Percentiles rank a stretch among this genome's conserved stretches.
These are phyloP conservation scores for Tieghemostelium lacteum DNA, from an alignment of 78 protist species.

Conservation along the genomic window DNA sequence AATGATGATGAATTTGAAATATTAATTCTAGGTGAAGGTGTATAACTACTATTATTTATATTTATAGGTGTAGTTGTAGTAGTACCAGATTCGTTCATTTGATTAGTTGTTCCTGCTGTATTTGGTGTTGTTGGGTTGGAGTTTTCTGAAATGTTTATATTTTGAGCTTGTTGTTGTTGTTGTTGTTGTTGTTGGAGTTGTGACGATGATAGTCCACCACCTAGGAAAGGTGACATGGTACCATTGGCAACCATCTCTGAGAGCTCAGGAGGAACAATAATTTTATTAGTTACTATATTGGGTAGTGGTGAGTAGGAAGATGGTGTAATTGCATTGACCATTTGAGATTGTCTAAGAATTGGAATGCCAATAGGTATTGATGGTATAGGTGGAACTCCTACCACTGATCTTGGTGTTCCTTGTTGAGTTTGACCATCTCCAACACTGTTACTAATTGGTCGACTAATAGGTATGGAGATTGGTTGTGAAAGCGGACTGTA, in stretches of 20 bases:
- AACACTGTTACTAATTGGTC: background rate
- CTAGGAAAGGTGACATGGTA: background rate
- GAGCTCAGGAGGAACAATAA: constrained; percentile 25
- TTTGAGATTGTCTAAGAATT: constrained; percentile 35
- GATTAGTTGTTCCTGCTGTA: background rate
- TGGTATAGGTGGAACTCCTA: constrained; percentile 10
- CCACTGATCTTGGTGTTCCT: background rate
- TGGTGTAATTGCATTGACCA: background rate
- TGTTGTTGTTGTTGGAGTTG: constrained; percentile 11
- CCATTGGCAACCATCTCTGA: constrained; percentile 9
- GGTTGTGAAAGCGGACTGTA: background rate
- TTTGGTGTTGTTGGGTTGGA: background rate
- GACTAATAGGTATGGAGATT: background rate
- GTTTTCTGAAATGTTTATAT: background rate
- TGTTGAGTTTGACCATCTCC: no score
- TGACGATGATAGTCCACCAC: constrained; percentile 8
- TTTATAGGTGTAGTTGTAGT: constrained; percentile 7
- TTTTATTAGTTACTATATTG: constrained; percentile 7
- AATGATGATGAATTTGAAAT: background rate
- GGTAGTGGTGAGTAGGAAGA: background rate
- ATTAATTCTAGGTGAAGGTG: background rate
- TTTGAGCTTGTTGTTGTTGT: constrained; percentile 2
- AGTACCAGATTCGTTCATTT: background rate
- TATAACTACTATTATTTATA: background rate
- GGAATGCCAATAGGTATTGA: background rate